A percentile compares a stretch with the other conserved stretches of the same genome.
These are phyloP conservation scores for Phytophthora boehmeriae DNA, from an alignment of 352 stramenopile species.

Conservation along the genomic window DNA sequence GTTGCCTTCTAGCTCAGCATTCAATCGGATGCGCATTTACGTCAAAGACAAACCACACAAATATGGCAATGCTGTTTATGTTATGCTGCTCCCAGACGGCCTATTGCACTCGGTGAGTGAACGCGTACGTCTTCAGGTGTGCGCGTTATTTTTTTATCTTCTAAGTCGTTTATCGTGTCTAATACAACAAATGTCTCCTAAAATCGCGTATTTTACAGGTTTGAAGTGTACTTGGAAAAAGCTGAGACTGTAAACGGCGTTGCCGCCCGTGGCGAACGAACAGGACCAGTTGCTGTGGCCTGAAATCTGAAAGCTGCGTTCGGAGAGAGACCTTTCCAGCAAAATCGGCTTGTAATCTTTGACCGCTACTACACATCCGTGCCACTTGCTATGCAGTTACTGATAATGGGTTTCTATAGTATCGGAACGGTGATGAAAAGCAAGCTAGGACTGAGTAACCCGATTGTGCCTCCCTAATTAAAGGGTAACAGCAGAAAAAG, in stretches of 20 bases:
- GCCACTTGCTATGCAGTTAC: conserved; percentile 7
- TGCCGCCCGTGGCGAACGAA: neutral
- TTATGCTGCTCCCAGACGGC: conserved; percentile 5
- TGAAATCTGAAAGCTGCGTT: conserved; percentile 4
- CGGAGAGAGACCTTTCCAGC: neutral
- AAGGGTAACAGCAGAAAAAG: neutral
- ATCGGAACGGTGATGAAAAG: conserved; percentile 6
- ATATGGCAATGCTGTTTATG: neutral
- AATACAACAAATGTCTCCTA: neutral
- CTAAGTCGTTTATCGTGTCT: conserved; percentile 3
- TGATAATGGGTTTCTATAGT: conserved; percentile 12
- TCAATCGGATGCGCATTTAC: conserved; percentile 4
- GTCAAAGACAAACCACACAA: neutral
- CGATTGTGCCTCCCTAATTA: neutral
- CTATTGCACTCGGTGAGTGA: conserved; percentile 1
- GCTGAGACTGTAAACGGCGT: neutral
- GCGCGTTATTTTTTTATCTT: conserved; percentile 1
- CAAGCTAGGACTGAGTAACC: neutral
- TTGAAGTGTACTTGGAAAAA: conserved; percentile 8
- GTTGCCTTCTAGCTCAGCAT: neutral
- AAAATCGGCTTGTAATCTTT: conserved; percentile 6
- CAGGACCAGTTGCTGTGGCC: neutral
- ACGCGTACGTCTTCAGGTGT: neutral
- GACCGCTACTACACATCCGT: conserved; percentile 8
- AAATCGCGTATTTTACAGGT: conserved; percentile 5